Percentiles rank a stretch among this genome's conserved stretches.
Conservation (phyloP, 805 yeast species). For the Pichia pseudocactophila region DNA sequence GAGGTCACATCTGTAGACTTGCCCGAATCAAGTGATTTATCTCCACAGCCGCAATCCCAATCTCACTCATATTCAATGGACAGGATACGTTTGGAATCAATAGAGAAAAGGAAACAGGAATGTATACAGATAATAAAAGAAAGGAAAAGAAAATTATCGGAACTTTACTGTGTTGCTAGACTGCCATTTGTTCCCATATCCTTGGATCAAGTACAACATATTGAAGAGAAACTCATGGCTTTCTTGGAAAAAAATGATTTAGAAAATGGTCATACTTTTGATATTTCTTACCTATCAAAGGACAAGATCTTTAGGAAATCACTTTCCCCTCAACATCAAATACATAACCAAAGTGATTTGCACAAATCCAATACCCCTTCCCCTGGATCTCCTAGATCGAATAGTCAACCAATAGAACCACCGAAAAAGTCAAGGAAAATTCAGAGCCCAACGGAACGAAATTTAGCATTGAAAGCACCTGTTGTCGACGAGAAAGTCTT, state of each 20-base stretch:
- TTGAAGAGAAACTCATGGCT: constrained; percentile 32
- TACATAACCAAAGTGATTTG: background rate
- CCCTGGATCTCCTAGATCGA: constrained; percentile 1
- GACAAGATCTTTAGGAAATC: constrained; percentile 26
- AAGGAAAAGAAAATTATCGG: constrained; percentile 51
- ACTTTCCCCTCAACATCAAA: constrained; percentile 22
- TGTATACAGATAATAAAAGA: constrained; percentile 37
- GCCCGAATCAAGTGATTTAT: too few relatives aligned
- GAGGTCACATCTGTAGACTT: too few relatives aligned
- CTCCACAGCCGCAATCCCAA: too few relatives aligned
- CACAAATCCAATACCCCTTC: background rate
- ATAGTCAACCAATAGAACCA: constrained; percentile 1
- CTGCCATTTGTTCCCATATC: constrained; percentile 39
- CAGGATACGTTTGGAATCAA: constrained; percentile 35
- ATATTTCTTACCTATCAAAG: constrained; percentile 25
- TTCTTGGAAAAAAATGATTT: constrained; percentile 47
- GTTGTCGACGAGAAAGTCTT: background rate
- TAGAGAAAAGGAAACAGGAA: constrained; percentile 35
- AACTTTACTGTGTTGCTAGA: constrained; percentile 50
- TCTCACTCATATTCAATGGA: constrained; percentile 26
- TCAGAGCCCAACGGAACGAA: background rate
- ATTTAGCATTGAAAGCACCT: background rate
- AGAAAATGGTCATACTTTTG: constrained; percentile 36
- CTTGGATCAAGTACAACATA: constrained; percentile 29
- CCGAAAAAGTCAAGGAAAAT: constrained; percentile 4